Conservation (phyloP, 1,139 yeast genomes). For the Debaryomyces subglobosus region DNA sequence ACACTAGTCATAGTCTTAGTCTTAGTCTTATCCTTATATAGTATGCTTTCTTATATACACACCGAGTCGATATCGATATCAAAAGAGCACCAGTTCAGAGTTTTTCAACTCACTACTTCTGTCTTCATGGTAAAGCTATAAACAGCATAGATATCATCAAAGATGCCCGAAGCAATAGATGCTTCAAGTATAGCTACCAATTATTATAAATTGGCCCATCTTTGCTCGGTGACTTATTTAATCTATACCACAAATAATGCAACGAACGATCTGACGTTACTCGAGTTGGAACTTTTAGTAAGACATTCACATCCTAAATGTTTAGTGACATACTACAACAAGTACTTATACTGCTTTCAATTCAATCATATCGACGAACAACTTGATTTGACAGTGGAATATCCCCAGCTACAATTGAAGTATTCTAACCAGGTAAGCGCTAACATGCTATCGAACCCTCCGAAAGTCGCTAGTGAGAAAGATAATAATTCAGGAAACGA, state of each 20-base stretch:
- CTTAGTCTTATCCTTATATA: slow-evolving; percentile 29
- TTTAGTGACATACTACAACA: slow-evolving; percentile 60
- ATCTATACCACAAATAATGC: slow-evolving; percentile 28
- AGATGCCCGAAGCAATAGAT: slow-evolving; percentile 23
- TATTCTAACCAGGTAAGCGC: slow-evolving; percentile 32
- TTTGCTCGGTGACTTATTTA: slow-evolving; percentile 34
- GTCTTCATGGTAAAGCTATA: background rate
- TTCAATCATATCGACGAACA: slow-evolving; percentile 44
- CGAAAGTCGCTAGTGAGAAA: slow-evolving; percentile 20
- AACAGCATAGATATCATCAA: slow-evolving; percentile 1
- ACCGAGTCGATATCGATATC: slow-evolving; percentile 6
- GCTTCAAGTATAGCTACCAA: slow-evolving; percentile 39
- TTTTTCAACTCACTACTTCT: background rate
- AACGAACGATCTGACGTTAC: slow-evolving; percentile 42
- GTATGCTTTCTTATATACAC: slow-evolving; percentile 1
- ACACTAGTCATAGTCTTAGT: slow-evolving; percentile 28
- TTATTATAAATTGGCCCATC: slow-evolving; percentile 45
- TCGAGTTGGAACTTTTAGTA: slow-evolving; percentile 62
- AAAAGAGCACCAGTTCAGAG: background rate
- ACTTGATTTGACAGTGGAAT: slow-evolving; percentile 31
- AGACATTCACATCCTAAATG: slow-evolving; percentile 55
- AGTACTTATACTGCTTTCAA: slow-evolving; percentile 59
- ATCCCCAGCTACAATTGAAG: slow-evolving; percentile 37
- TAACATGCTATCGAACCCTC: slow-evolving; percentile 31
- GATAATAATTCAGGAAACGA: slow-evolving; percentile 16